Evolutionary conservation across 257 asterid genomes (phyloP).

Genomic region (Scutellaria galericulata): DNA sequence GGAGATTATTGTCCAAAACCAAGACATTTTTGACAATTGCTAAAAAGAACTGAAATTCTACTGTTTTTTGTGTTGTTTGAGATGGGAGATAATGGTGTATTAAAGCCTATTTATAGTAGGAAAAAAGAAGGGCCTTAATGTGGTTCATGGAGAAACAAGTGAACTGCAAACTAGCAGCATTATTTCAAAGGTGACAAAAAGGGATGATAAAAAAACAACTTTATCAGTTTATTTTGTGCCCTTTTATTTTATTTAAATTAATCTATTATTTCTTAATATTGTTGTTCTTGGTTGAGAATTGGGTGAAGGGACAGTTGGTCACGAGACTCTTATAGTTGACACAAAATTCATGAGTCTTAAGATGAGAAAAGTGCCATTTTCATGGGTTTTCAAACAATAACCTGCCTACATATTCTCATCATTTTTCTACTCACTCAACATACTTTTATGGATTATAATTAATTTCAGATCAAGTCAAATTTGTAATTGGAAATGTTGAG

Average conservation of each 20-base stretch:
- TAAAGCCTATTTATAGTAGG: slow-evolving; percentile 32
- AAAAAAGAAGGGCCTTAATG: slow-evolving; percentile 35
- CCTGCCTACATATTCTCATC: slow-evolving; percentile 1
- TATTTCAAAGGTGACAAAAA: slow-evolving; percentile 27
- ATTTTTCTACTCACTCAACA: not conserved
- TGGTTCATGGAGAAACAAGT: slow-evolving; percentile 48
- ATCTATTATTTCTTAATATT: not conserved
- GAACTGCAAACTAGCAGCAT: slow-evolving; percentile 49
- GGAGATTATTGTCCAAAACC: slow-evolving; percentile 47
- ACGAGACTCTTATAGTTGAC: slow-evolving; percentile 45
- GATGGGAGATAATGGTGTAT: slow-evolving; percentile 5
- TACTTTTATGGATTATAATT: too few species aligned
- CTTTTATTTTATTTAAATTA: not conserved
- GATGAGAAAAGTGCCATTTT: slow-evolving; percentile 36
- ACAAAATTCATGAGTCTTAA: slow-evolving; percentile 26
- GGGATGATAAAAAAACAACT: not conserved
- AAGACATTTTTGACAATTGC: slow-evolving; percentile 39
- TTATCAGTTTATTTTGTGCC: not conserved
- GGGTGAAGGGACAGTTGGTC: slow-evolving; percentile 41
- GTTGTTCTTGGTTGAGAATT: slow-evolving; percentile 43
- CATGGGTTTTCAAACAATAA: slow-evolving; percentile 36
- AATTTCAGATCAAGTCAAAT: too few species aligned
- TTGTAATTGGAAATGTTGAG: too few species aligned
- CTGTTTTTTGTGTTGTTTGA: slow-evolving; percentile 22
- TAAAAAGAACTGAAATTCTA: not conserved